Evolutionary conservation across 805 yeast genomes (phyloP).

Genomic region (Yamadazyma paraphyllophila): DNA sequence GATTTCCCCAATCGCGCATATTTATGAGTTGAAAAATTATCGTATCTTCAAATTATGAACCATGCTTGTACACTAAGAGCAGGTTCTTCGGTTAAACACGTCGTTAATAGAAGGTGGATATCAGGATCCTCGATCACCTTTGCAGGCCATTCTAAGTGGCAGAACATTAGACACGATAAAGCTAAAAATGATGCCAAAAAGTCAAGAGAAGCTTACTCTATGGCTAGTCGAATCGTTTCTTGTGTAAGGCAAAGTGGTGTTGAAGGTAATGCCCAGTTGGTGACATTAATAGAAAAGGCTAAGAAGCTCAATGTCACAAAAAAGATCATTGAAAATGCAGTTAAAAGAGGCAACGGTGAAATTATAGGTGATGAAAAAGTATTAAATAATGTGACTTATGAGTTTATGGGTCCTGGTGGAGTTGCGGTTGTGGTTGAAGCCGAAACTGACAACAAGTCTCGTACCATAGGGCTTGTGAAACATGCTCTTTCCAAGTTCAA

Average conservation of each 20-base stretch:
- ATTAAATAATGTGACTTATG: conserved; percentile 63
- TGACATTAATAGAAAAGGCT: conserved; percentile 76
- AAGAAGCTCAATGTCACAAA: conserved; percentile 73
- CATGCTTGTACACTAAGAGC: neutral
- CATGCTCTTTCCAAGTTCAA: conserved; percentile 70
- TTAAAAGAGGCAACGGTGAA: conserved; percentile 79
- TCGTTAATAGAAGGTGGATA: neutral
- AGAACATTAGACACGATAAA: conserved; percentile 89
- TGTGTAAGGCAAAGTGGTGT: conserved; percentile 72
- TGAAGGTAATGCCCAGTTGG: conserved; percentile 64
- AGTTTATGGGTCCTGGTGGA: conserved; percentile 92
- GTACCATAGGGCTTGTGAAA: conserved; percentile 75
- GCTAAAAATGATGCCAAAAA: conserved; percentile 86
- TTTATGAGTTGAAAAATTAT: neutral
- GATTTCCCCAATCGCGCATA: neutral
- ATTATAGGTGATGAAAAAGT: conserved; percentile 44
- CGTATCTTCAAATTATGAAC: neutral
- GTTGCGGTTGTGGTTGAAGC: conserved; percentile 84
- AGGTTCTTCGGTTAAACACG: neutral
- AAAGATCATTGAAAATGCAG: conserved; percentile 82
- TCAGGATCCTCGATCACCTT: conserved; percentile 8
- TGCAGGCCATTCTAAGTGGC: conserved; percentile 97
- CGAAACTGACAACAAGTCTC: conserved; percentile 80
- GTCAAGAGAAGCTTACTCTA: conserved; percentile 64
- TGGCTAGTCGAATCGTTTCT: conserved; percentile 70